Conservation (phyloP, 2,329 filamentous ascomycete genomes). For the Cytospora piceae region DNA sequence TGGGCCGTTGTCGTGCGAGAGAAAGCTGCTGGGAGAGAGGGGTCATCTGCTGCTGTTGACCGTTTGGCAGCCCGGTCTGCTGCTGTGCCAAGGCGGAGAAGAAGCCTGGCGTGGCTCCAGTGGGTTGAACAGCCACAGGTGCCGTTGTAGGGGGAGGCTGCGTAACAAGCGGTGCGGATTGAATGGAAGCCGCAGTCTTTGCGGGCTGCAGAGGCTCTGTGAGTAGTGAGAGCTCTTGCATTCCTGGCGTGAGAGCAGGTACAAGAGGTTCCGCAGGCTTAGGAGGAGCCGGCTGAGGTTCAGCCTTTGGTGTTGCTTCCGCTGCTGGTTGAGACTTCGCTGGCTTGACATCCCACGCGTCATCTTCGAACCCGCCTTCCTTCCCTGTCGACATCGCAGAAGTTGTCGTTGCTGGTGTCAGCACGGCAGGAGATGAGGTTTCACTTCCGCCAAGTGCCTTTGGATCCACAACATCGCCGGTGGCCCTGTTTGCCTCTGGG, state of each 20-base stretch:
- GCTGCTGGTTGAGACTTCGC: conserved; percentile 56
- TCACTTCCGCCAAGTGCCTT: conserved; percentile 72
- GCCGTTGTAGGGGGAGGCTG: conserved; percentile 38
- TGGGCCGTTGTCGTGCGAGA: conserved; percentile 68
- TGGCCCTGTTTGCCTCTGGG: conserved; percentile 83
- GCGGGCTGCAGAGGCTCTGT: conserved; percentile 57
- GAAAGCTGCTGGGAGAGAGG: conserved; percentile 47
- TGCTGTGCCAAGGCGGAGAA: conserved; percentile 55
- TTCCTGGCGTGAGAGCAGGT: conserved; percentile 67
- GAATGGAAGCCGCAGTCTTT: conserved; percentile 43
- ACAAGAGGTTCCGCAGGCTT: conserved; percentile 43
- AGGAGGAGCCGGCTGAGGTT: conserved; percentile 41
- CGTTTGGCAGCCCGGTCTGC: conserved; percentile 48
- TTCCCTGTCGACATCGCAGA: conserved; percentile 32
- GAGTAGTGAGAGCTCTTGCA: conserved; percentile 61
- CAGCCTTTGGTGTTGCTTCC: conserved; percentile 39
- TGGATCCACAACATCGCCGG: conserved; percentile 84
- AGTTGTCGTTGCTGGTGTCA: conserved; percentile 32
- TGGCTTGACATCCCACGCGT: conserved; percentile 96
- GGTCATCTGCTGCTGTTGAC: conserved; percentile 47
- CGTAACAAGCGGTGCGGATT: conserved; percentile 41
- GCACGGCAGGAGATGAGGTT: conserved; percentile 40
- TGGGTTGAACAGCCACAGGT: conserved; percentile 44
- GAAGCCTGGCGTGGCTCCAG: conserved; percentile 62
- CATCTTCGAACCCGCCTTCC: conserved; percentile 79